Evolutionary conservation across 345 rosid species (phyloP).

Genomic region (Aquilaria yunnanensis): DNA sequence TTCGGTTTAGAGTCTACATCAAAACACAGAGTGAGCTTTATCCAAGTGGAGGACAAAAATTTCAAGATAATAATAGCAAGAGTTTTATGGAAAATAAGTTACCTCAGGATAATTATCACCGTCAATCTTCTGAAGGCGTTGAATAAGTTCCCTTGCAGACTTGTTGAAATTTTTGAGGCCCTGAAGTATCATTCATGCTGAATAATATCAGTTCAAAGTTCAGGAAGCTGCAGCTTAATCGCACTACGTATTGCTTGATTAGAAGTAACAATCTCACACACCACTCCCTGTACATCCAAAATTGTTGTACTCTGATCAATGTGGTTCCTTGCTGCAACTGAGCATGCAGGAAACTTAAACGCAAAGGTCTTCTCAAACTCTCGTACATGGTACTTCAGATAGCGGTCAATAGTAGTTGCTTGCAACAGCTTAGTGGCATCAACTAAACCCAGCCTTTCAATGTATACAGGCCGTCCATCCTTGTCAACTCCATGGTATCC

Average conservation of each 20-base stretch:
- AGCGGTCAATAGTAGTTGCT: constrained; percentile 73
- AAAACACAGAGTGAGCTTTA: constrained; percentile 15
- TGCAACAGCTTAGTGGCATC: constrained; percentile 71
- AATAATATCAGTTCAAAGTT: neutral
- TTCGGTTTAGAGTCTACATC: constrained; percentile 71
- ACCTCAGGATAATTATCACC: constrained; percentile 93
- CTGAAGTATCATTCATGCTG: constrained; percentile 27
- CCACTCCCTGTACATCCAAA: constrained; percentile 92
- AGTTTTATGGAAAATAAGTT: neutral
- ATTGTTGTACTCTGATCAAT: constrained; percentile 91
- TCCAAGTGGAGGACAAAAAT: neutral
- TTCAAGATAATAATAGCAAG: neutral
- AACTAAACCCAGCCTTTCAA: constrained; percentile 77
- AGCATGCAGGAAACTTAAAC: constrained; percentile 68
- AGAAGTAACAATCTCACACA: constrained; percentile 21
- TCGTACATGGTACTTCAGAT: constrained; percentile 64
- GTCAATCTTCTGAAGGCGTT: constrained; percentile 70
- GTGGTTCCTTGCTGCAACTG: constrained; percentile 66
- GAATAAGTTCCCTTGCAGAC: constrained; percentile 73
- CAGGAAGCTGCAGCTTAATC: too few relatives aligned
- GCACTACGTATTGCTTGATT: too few relatives aligned
- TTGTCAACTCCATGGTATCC: constrained; percentile 92
- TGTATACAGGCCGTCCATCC: constrained; percentile 80
- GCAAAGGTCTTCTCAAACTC: constrained; percentile 79
- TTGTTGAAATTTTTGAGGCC: constrained; percentile 87